Conservation (phyloP, 139 green algal genomes). For the Chlamydomonas sp. region DNA sequence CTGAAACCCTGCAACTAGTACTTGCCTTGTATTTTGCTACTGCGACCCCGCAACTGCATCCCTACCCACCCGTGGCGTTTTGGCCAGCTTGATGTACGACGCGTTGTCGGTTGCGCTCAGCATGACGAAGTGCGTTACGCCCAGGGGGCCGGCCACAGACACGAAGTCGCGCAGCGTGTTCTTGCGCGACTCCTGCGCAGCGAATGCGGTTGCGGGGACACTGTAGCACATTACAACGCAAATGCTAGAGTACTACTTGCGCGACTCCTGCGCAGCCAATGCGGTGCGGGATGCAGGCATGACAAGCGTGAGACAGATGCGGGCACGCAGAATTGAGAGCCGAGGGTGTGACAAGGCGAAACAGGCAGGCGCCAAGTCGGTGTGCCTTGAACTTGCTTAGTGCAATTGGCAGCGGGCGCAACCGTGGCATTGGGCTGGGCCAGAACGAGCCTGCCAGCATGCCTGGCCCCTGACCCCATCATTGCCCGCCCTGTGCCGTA, state of each 20-base stretch:
- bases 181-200: slow-evolving; percentile 72
- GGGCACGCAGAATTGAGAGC: not conserved
- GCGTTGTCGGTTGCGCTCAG: slow-evolving; percentile 88
- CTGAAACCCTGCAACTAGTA: too few species aligned
- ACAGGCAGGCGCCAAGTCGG: too few species aligned
- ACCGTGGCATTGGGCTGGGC: too few species aligned
- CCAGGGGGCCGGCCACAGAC: slow-evolving; percentile 92
- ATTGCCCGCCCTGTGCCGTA: not conserved
- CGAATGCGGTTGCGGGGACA: not conserved
- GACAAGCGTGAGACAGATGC: too few species aligned
- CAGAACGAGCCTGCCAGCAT: too few species aligned
- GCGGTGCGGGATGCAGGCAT: too few species aligned
- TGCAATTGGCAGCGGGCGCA: not conserved
- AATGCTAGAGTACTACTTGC: not conserved
- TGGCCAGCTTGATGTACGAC: slow-evolving; percentile 89
- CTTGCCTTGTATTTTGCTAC: too few species aligned
- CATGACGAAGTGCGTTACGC: slow-evolving; percentile 96
- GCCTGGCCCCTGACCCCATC: not conserved
- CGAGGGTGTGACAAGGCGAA: too few species aligned
- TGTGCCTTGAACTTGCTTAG: not conserved
- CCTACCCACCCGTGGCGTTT: slow-evolving; percentile 80
- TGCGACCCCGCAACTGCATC: not conserved
- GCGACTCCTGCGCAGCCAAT: not conserved
- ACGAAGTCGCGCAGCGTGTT: slow-evolving; percentile 98
- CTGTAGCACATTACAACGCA: not conserved